Base-by-base conservation (phyloP, 2,329 filamentous ascomycete species). In the Huntiella bhutanensis region DNA sequence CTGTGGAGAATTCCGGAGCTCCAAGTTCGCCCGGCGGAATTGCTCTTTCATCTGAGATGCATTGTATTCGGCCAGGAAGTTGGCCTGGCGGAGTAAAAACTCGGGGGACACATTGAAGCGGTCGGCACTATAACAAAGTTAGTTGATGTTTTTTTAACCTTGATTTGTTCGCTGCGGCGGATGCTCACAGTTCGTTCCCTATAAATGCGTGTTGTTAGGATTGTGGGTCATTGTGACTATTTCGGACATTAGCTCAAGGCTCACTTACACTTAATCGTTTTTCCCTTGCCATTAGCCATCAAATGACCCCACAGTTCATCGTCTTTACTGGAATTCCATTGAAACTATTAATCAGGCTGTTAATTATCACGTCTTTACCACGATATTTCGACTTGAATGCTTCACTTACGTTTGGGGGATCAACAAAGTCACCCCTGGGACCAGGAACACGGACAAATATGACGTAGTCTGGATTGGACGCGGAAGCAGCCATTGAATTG, bases 361-460 rank as follows among this genome's bases (percentile, higher is more conserved):
- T n/a, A 35, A 35, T 39, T 19, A 48, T 19, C 36, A 32, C 28
- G 19, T 11, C 11, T 28, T 28, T n/a, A 35, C 12, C 16, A 16
- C 11, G 28, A n/a, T 33, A 40, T 12, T 15, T 34, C 22, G 22
- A 6, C 7, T 16, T 28, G 35, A 37, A 40, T 49, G 59, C 72
- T 59, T 19, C 28, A 32, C 40, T 32, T 70, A 87, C 87, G 53
- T 80, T 78, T 41, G 84, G 82, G 48, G 91, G 91, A 62, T 98
- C 88, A 51, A 87, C 73, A 64, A 98, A 98, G 55, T 82, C 77
- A 36, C 82, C 81, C 48, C 91, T 75, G 33, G 80, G 75, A 56
- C 94, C 92, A 17, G 91, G 91, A n/a, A 96, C 72, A 52, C 87
- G 74, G 52, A 98, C 75, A 56, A 93, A 83, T 50, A 93, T 78